Conservation (phyloP, 371 early-diverging fungal species). For the Apophysomyces variabilis region DNA sequence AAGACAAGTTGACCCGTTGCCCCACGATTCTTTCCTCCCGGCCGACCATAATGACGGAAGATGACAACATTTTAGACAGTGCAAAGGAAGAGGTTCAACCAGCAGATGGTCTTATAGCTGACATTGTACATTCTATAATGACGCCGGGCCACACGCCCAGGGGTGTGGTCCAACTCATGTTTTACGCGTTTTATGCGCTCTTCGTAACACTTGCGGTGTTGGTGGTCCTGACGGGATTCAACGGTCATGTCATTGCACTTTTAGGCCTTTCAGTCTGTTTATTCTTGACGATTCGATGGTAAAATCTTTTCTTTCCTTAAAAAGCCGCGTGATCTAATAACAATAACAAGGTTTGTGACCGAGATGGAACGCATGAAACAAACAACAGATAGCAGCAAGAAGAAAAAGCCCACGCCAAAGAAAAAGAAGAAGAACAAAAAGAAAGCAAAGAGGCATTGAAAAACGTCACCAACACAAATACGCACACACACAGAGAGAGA, state of each 20-base stretch:
- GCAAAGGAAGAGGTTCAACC: constrained; percentile 5
- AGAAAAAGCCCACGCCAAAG: not conserved
- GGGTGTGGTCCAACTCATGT: constrained; percentile 59
- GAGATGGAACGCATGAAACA: constrained; percentile 22
- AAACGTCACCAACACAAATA: too few species aligned
- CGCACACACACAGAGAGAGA: too few species aligned
- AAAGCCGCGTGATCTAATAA: not conserved
- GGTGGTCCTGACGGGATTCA: constrained; percentile 50
- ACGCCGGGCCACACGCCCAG: constrained; percentile 63
- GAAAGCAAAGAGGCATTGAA: constrained; percentile 4
- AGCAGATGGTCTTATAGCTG: constrained; percentile 32
- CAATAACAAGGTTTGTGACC: constrained; percentile 27
- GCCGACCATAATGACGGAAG: not conserved
- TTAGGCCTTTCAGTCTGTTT: constrained; percentile 53
- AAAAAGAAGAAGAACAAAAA: not conserved
- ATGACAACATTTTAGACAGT: not conserved
- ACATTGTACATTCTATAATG: constrained; percentile 58
- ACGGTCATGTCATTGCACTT: constrained; percentile 59
- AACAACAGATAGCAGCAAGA: not conserved
- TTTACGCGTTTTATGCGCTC: constrained; percentile 60
- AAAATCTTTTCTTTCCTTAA: constrained; percentile 5
- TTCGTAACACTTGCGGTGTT: constrained; percentile 52
- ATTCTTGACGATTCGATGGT: constrained; percentile 64
- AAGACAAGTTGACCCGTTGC: too few species aligned
- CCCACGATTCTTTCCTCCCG: not conserved